phyloP scores from a whole-genome alignment of 2,329 filamentous ascomycete species.

The Beauveria caledonica region DNA sequence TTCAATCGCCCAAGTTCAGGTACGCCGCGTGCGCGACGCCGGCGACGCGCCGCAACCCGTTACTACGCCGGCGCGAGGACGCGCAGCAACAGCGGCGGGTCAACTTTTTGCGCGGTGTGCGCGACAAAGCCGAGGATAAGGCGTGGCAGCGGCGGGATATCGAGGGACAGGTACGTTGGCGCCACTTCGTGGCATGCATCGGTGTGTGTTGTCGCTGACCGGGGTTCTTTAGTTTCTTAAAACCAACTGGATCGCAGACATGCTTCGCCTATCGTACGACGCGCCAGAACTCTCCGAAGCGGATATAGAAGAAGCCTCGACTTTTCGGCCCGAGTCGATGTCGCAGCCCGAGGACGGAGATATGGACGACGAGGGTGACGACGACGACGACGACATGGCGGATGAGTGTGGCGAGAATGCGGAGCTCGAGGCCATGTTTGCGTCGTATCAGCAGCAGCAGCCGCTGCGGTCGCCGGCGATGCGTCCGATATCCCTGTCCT shows the following conservation, averaged over 20 bases:
- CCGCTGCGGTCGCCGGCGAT: conserved; percentile 12
- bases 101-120: conserved; percentile 61
- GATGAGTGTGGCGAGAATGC: conserved; percentile 44
- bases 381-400: conserved; percentile 42
- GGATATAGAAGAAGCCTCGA: conserved; percentile 43
- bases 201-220: neutral
- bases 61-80: conserved; percentile 53
- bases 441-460: conserved; percentile 33
- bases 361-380: conserved; percentile 44
- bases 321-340: conserved; percentile 23
- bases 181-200: neutral
- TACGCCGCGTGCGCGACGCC: conserved; percentile 43
- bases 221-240: conserved; percentile 25
- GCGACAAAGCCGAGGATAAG: conserved; percentile 51
- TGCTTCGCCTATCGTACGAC: conserved; percentile 25
- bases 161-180: conserved; percentile 40
- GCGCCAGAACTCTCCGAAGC: conserved; percentile 36
- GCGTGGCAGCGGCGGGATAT: conserved; percentile 53
- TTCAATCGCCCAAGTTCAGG: conserved; percentile 34
- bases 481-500: conserved; percentile 26
- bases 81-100: conserved; percentile 55
- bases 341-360: conserved; percentile 26
- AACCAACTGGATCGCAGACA: conserved; percentile 25
- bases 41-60: conserved; percentile 54
- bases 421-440: conserved; percentile 50